Evolutionary conservation across 2,329 filamentous ascomycete genomes (phyloP), one percentile per base, ranked within the genome.

Genomic region (Microdochium trichocladiopsis): DNA sequence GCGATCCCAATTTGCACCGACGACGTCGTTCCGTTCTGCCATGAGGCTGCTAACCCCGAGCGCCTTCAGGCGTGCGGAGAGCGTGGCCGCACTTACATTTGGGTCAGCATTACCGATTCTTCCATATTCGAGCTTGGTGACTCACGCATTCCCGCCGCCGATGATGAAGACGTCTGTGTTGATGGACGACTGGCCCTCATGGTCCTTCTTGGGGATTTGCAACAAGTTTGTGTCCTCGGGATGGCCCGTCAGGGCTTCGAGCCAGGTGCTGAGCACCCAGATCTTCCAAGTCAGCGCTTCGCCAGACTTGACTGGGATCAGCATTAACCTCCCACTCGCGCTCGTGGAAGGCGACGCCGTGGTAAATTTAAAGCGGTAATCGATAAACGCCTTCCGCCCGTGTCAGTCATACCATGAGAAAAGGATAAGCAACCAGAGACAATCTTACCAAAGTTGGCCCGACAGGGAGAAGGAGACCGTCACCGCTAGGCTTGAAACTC

Each of bases 1-100:
- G 3, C 58, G 52, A 0, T 59, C 58, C 71, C 71, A 74, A 52
- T 69, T 72, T 52, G 73, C 70, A 2, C 71, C 71, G 0, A 66
- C 55, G 2, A 58, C 55, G 2, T 61, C 41, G 18, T 71, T 69
- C 5, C 58, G 59, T 18, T 73, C 70, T 8, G 66, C 50, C n/a
- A 73, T 62, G 16, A 73, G 50, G 37, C 57, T 66, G 9, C 67
- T 64, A 0, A 72, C 61, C 1, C 62, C 63, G 0, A 72, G 43
- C 0, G 70, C 65, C 48, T 74, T 73, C 8, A 73, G 60, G 2
- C 70, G 65, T 1, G 69, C 69, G 1, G 68, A 65, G 2, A 68
- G 60, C 8, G 61, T 51, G 0, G 67, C 36, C 1, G 61, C 68
- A 10, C 68, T 66, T n/a, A n/a, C n/a, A n/a, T n/a, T n/a, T n/a